Conservation (phyloP, 129 eudicot species). For the Centrapalus pauciflorus region DNA sequence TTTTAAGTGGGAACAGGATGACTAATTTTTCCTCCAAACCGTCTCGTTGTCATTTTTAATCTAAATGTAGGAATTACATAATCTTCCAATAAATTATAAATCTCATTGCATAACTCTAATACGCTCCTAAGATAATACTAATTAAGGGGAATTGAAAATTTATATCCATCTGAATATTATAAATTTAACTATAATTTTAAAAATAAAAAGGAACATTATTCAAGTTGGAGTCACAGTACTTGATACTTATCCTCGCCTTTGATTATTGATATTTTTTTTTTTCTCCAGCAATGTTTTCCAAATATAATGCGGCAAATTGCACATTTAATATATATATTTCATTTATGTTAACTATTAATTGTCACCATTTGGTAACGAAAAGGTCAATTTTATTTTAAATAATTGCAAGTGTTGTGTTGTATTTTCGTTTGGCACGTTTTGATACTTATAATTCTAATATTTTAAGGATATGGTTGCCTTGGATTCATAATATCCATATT, state of each 20-base stretch:
- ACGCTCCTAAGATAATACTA: no score
- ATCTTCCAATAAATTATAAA: no score
- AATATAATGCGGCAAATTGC: conserved; percentile 8
- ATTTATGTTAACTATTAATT: not conserved
- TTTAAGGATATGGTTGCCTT: not conserved
- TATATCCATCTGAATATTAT: not conserved
- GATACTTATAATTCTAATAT: not conserved
- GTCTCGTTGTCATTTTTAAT: no score
- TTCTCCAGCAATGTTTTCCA: not conserved
- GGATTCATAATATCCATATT: conserved; percentile 5
- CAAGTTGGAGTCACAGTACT: not conserved
- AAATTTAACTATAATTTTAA: not conserved
- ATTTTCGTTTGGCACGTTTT: conserved; percentile 16
- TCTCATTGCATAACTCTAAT: no score
- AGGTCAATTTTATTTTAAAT: not conserved
- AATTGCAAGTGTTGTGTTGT: conserved; percentile 12
- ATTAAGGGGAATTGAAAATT: no score
- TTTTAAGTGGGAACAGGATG: no score
- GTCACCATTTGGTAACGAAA: conserved; percentile 18
- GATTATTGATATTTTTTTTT: not conserved
- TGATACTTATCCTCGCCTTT: conserved; percentile 4
- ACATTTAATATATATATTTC: conserved; percentile 9
- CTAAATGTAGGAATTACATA: no score
- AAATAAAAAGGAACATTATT: not conserved
- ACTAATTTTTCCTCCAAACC: no score